A percentile compares a stretch with the other conserved stretches of the same genome.
phyloP scores from a whole-genome alignment of 129 eudicot genomes.

The Heracleum sosnowskyi region DNA sequence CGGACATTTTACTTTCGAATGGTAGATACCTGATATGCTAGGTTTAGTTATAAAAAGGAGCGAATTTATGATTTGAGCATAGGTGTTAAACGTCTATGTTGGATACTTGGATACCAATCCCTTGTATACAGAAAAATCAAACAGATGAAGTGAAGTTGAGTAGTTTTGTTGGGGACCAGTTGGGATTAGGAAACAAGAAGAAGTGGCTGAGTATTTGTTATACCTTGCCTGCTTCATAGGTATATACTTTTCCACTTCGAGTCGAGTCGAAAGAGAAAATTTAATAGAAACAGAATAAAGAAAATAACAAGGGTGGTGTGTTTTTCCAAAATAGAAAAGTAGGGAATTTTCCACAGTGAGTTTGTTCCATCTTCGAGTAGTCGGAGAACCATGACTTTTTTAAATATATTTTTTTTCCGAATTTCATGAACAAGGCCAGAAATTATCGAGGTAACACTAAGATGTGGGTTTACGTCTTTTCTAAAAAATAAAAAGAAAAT shows the following conservation, averaged over 20 bases:
- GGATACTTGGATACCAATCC: too few relatives aligned
- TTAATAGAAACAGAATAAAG: background rate
- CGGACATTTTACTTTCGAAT: background rate
- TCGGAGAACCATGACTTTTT: too few relatives aligned
- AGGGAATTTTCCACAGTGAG: background rate
- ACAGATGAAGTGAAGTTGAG: background rate
- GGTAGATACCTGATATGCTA: too few relatives aligned
- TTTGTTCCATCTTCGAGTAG: background rate
- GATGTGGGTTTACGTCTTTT: too few relatives aligned
- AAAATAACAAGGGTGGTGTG: background rate
- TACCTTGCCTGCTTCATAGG: background rate
- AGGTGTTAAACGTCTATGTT: background rate
- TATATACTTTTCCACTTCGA: background rate
- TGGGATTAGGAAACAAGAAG: background rate
- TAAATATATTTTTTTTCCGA: too few relatives aligned
- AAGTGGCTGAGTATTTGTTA: background rate
- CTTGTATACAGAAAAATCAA: background rate
- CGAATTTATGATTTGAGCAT: background rate
- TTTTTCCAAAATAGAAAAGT: background rate
- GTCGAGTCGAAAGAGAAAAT: background rate
- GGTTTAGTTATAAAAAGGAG: background rate
- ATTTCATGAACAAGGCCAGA: too few relatives aligned
- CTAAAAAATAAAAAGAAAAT: too few relatives aligned
- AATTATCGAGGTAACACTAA: too few relatives aligned
- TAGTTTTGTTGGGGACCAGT: slow-evolving; percentile 3